Conservation (phyloP, 176 grass and related monocot species). For the Juncus inflexus region DNA sequence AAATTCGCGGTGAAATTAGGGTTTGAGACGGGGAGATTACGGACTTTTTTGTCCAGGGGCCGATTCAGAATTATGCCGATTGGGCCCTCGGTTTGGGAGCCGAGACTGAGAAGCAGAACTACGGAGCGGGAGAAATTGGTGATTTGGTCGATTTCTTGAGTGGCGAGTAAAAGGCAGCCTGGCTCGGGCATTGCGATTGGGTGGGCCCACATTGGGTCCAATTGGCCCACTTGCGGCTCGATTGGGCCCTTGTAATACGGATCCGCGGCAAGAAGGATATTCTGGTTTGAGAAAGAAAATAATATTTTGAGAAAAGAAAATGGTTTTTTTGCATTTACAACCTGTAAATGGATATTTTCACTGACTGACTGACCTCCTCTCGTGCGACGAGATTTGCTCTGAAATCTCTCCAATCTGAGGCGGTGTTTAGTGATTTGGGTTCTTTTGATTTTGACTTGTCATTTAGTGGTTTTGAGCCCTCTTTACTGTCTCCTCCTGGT, state of each 20-base stretch:
- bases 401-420: conserved; percentile 86
- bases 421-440: conserved; percentile 33
- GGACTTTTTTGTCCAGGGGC: conserved; percentile 72
- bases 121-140: conserved; percentile 66
- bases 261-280: conserved; percentile 17
- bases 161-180: conserved; percentile 71
- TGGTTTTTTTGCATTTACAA: not conserved
- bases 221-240: conserved; percentile 20
- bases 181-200: conserved; percentile 69
- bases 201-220: conserved; percentile 76
- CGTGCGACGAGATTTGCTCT: conserved; percentile 75
- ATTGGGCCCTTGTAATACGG: conserved; percentile 1
- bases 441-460: conserved; percentile 46
- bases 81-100: conserved; percentile 55
- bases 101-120: conserved; percentile 63
- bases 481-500: conserved; percentile 50
- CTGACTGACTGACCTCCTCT: conserved; percentile 43
- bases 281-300: conserved; percentile 29
- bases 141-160: conserved; percentile 69
- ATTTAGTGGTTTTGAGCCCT: conserved; percentile 26
- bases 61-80: conserved; percentile 81
- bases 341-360: not conserved
- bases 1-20: conserved; percentile 39
- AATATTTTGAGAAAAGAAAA: not conserved
- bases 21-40: conserved; percentile 55